Base-by-base conservation (phyloP, 768 basidiomycete genomes). In the Termitomyces sp. region DNA sequence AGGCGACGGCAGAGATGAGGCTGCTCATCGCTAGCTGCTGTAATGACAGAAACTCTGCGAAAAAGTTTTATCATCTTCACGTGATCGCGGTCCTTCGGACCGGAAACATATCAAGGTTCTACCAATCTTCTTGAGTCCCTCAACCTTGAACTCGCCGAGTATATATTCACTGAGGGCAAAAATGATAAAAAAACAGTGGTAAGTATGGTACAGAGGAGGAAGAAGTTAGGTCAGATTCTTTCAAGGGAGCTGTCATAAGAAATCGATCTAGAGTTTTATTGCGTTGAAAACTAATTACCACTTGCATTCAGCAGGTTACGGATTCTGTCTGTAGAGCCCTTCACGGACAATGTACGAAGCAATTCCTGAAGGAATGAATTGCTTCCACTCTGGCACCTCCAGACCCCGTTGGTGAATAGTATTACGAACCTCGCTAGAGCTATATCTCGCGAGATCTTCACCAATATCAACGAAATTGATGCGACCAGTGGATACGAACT, bases 1-100 rank as follows among this genome's bases (percentile, higher is more conserved):
- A 91, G 56, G 87, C 75, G 44, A 88, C 79, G 53, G 82, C 79
- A 52, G 89, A 91, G 70, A 91, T 89, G 73, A 91, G 82, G 69
- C 79, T 86, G 71, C 83, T 88, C 88, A 89, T 90, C 65, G 24
- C 57, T n/a, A 20, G 18, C 36, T 33, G 62, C 36, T 7, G 47
- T 24, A 37, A 54, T 43, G 55, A 44, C 22, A 39, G 33, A 32
- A 54, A 39, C 32, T 45, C 22, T 44, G 32, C n/a, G 27, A 45
- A 57, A 55, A 64, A 62, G 37, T 64, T 64, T 64, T 60, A 52
- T 55, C 30, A 4, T 8, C 20, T 42, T 13, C 64, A 67, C 66
- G 62, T 65, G 66, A 65, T 58, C 62, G 53, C 45, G 20, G 43
- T 46, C n/a, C 44, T 16, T 36, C 50, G 55, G 55, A n/a, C 59